Evolutionary conservation across 2,329 filamentous ascomycete genomes (phyloP), one percentile per base, ranked within the genome.

Genomic region (Alternaria sp.): DNA sequence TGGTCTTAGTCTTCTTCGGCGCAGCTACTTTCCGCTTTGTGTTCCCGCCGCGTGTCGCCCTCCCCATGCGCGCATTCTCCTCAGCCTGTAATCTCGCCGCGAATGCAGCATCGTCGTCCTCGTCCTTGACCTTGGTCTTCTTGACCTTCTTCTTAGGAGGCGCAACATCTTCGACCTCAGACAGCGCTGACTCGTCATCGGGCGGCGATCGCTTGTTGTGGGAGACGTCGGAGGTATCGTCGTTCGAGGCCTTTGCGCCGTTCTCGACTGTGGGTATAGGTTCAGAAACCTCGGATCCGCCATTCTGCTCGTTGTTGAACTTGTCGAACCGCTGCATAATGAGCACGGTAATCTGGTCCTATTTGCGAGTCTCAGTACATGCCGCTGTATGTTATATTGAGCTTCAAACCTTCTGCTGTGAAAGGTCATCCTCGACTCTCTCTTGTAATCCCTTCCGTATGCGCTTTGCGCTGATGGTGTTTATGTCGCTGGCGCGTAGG

Each of bases 1-100:
- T 93, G 70, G 87, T 86, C 57, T 87, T 86, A 19, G 49, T 12
- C 45, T 84, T 85, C 81, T 89, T 90, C 81, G 91, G 91, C 55
- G 73, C 69, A 5, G 77, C 77, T 23, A 84, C 83, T 66, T 86
- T 83, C 77, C 89, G 68, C 67, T 88, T 86, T 7, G 81, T 84
- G 52, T 82, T 88, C 11, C 90, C 92, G 7, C 93, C 92, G 47
- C 95, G 87, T 4, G 94, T 97, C 17, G 92, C 87, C 57, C 93
- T 86, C 21, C 61, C 61, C 51, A 88, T 89, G 54, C 82, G 63
- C 69, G 88, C 86, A 80, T 98, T 97, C 82, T 97, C 93, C 79
- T 98, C 92, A 0, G 93, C 95, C 81, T 99, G 96, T 36, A 99
- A 85, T 78, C 91, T 89, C 15, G 93, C 93, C 1, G 96, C 96